A percentile compares a stretch with the other conserved stretches of the same genome.
Conservation (phyloP, 2,329 filamentous ascomycete species). For the Rhynchosporium secalis region DNA sequence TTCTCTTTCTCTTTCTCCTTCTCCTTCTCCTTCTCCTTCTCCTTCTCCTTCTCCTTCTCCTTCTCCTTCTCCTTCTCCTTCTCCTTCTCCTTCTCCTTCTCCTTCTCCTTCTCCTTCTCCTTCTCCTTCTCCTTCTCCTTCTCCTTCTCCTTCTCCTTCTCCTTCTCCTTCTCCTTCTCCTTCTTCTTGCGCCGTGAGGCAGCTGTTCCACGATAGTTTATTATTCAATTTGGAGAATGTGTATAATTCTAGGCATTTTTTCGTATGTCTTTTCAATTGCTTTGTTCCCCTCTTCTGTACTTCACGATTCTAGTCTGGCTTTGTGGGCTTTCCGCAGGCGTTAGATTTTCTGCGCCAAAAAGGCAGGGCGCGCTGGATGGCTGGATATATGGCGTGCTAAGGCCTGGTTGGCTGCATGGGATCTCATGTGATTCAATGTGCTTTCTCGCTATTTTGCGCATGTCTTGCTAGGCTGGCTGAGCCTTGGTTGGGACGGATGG, state of each 20-base stretch:
- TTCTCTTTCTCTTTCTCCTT: neutral
- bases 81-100: neutral
- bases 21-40: neutral
- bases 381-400: neutral
- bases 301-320: neutral
- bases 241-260: neutral
- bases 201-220: neutral
- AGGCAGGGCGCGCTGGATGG: neutral
- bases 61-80: neutral
- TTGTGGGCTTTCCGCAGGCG: neutral
- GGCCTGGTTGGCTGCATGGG: neutral
- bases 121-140: neutral
- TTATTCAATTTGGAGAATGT: constrained; percentile 7
- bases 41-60: too few relatives aligned
- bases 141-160: too few relatives aligned
- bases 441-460: neutral
- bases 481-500: neutral
- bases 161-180: neutral
- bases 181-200: neutral
- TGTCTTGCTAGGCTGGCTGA: neutral
- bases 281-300: neutral
- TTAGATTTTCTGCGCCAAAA: neutral
- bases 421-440: neutral
- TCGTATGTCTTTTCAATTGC: too few relatives aligned
- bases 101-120: neutral